Evolutionary conservation across 1,284 basidiomycete genomes (phyloP), one percentile per base, ranked within the genome.

Genomic region (Cystobasidium pallidum): DNA sequence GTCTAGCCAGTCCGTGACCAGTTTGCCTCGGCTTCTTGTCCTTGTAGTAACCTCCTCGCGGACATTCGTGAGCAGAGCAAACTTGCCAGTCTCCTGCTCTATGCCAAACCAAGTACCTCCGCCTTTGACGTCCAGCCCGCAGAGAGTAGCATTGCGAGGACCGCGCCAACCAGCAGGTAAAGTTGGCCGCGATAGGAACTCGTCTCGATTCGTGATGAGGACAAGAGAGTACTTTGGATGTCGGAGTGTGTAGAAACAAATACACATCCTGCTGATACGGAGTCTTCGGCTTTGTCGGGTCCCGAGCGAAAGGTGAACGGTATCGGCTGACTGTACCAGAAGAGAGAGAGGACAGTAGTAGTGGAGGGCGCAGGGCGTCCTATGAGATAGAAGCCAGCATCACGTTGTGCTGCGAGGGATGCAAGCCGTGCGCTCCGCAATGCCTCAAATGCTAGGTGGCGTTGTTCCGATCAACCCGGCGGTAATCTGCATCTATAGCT

Each of bases 71-170:
- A 78, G 64, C 4, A 77, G 75, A 0, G 73, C 75, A 41, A 77
- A 76, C n/a, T 71, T 62, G 39, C 77, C 61, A 17, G 54, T 49
- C n/a, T 43, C 34, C 30, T 51, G 49, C 24, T 66, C 62, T n/a
- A 74, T 47, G 19, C 77, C 77, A 57, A 76, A 65, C 77, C 77
- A 78, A 19, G 76, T 77, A 2, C 77, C 77, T 36, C 77, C 77
- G 21, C 73, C 77, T 34, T 58, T 66, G 19, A 78, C 70, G 66
- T 78, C 77, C 3, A 76, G 65, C 0, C 77, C 77, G 41, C 74
- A 74, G 24, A 78, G 73, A 19, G 72, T 67, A 24, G 43, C 45
- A 55, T 63, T 41, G 19, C 64, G 24, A 41, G 51, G 0, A 19
- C 28, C 26, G 24, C 75, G 76, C 72, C 73, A 78, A 3, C 62